Conservation (phyloP, 768 basidiomycete species). For the Termitomyces sp. region DNA sequence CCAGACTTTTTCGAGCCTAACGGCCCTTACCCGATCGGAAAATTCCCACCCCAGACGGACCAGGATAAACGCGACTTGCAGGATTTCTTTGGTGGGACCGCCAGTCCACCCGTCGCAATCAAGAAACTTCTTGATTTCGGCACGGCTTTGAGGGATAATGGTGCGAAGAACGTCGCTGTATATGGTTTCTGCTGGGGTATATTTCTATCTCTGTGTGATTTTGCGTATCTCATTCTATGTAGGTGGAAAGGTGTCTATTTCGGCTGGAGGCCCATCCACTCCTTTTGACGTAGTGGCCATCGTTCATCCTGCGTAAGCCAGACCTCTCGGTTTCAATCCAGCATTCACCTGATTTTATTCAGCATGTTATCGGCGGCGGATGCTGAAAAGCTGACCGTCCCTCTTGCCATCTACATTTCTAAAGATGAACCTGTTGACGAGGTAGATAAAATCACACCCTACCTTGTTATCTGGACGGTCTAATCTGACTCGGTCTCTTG, state of each 20-base stretch:
- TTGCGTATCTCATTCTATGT: not conserved
- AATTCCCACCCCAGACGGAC: constrained; percentile 53
- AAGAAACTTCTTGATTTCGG: constrained; percentile 40
- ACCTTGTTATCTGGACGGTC: not conserved
- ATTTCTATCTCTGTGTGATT: constrained; percentile 7
- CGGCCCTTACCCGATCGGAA: constrained; percentile 41
- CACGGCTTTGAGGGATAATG: constrained; percentile 36
- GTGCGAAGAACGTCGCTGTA: constrained; percentile 41
- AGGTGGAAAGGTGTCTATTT: constrained; percentile 52
- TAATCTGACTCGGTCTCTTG: not conserved
- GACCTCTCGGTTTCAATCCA: no score
- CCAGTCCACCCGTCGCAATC: constrained; percentile 36
- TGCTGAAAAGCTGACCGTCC: constrained; percentile 46
- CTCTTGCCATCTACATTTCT: constrained; percentile 54
- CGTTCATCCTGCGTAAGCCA: constrained; percentile 55
- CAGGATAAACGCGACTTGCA: constrained; percentile 49
- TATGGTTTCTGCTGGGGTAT: constrained; percentile 60
- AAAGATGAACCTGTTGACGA: constrained; percentile 55
- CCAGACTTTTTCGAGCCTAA: constrained; percentile 64
- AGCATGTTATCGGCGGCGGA: constrained; percentile 54
- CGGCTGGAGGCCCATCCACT: constrained; percentile 34
- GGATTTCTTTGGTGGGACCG: constrained; percentile 54
- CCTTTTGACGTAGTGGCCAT: constrained; percentile 48
- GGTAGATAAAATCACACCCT: constrained; percentile 28
- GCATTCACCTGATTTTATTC: not conserved